Conservation (phyloP, 148 eudicot species). For the Vaccinium darrowii region DNA sequence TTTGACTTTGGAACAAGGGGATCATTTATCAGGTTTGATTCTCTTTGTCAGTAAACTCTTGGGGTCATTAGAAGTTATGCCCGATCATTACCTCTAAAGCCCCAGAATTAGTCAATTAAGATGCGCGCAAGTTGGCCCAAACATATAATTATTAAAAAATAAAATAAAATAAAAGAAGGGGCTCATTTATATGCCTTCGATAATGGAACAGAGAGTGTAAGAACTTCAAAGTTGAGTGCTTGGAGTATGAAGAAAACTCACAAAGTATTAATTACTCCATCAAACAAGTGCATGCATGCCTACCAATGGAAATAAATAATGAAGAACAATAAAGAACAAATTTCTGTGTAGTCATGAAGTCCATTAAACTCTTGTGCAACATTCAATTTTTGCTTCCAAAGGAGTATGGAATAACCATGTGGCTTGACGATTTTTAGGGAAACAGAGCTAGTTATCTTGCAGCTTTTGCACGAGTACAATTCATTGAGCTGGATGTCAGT, state of each 20-base stretch:
- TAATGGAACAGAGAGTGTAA: slow-evolving; percentile 43
- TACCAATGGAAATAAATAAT: not conserved
- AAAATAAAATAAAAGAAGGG: not conserved
- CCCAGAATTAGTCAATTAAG: too few relatives aligned
- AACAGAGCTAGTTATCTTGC: not conserved
- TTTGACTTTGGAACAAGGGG: slow-evolving; percentile 32
- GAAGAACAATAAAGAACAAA: too few relatives aligned
- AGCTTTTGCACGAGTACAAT: not conserved
- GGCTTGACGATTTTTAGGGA: too few relatives aligned
- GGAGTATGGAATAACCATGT: too few relatives aligned
- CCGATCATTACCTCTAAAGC: too few relatives aligned
- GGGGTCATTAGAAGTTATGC: too few relatives aligned
- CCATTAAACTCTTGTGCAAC: not conserved
- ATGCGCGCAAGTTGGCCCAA: too few relatives aligned
- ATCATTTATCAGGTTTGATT: slow-evolving; percentile 25
- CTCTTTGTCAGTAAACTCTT: too few relatives aligned
- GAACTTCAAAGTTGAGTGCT: slow-evolving; percentile 38
- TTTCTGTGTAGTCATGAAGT: too few relatives aligned
- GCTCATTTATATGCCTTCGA: slow-evolving; percentile 55
- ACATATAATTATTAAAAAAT: too few relatives aligned
- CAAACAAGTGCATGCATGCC: not conserved
- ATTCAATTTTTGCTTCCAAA: not conserved
- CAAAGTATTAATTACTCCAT: slow-evolving; percentile 1
- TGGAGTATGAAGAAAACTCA: slow-evolving; percentile 57
- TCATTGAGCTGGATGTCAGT: too few relatives aligned